Base-by-base conservation (phyloP, 2,329 filamentous ascomycete genomes). In the Alternaria consortialis region DNA sequence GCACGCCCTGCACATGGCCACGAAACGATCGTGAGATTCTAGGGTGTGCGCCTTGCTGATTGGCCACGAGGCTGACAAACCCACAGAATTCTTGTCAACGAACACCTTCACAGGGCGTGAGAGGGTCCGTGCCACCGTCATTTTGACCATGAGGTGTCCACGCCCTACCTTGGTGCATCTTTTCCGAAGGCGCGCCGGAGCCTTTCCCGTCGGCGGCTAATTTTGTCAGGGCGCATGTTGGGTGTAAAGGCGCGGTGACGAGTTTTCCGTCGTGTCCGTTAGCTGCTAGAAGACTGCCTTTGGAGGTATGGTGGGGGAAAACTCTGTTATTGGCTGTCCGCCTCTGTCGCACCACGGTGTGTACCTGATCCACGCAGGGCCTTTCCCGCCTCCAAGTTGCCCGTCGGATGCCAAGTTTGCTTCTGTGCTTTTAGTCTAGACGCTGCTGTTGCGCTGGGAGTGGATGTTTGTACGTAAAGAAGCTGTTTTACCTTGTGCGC, bases 401-500 rank as follows among this genome's bases (percentile, higher is more conserved):
- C 63, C 63, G 60, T 57, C 56, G 53, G 56, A 55, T 60, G 56
- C 53, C 50, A 52, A 58, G 27, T 32, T 56, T 63, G 50, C 50
- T 17, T 7, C 25, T 23, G 43, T 48, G 8, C 29, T 56, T 32
- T 39, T 60, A 42, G 53, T 60, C 64, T 63, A 65, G 64, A 67
- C 43, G 39, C 48, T 62, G 58, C 40, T 58, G 31, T 65, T 46
- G 53, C 64, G 58, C 60, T 53, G 12, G 32, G 47, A 60, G 66
- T 65, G 66, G 64, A 68, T 68, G 66, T 52, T 68, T 67, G 66
- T 68, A 68, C 66, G 66, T 68, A 68, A 68, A 63, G 46, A 39
- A 31, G 23, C 39, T 17, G 25, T 43, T 40, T 42, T 15, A 27
- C 37, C 32, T 56, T 59, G 55, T 36, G 25, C 55, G 15, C 32